Percentiles rank a stretch among this genome's conserved stretches.
Conservation (phyloP, 106 monocot species). For the Allium cepa region DNA sequence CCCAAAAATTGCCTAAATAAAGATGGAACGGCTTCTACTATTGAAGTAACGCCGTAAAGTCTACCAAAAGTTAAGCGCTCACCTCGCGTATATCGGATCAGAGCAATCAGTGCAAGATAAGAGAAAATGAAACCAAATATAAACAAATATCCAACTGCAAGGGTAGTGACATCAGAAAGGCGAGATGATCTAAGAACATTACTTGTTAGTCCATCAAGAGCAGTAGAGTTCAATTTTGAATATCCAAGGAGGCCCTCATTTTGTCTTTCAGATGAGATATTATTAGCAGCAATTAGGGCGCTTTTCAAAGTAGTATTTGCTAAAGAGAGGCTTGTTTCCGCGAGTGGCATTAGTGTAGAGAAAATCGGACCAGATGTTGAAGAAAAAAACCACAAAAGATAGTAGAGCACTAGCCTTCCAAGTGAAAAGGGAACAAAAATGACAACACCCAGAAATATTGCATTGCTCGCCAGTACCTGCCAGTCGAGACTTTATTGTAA, state of each 20-base stretch:
- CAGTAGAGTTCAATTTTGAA: conserved; percentile 50
- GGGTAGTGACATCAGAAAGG: conserved; percentile 90
- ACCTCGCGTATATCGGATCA: conserved; percentile 70
- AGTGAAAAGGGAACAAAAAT: conserved; percentile 91
- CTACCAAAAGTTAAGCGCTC: conserved; percentile 80
- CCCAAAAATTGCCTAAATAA: conserved; percentile 69
- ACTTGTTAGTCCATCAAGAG: conserved; percentile 19
- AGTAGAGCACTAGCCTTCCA: conserved; percentile 74
- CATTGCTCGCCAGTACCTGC: conserved; percentile 98
- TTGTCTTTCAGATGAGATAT: conserved; percentile 54
- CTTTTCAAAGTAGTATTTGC: conserved; percentile 82
- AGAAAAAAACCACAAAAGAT: conserved; percentile 78
- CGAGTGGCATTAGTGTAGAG: conserved; percentile 52
- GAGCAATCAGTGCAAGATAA: conserved; percentile 76
- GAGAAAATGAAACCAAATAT: conserved; percentile 66
- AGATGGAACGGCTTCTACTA: conserved; percentile 75
- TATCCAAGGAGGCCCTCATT: conserved; percentile 45
- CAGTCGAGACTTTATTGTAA: conserved; percentile 1
- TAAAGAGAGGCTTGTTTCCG: conserved; percentile 60
- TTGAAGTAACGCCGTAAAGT: conserved; percentile 67
- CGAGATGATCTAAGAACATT: conserved; percentile 41
- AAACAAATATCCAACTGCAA: conserved; percentile 80
- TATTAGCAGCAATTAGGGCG: conserved; percentile 55
- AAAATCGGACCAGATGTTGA: conserved; percentile 63
- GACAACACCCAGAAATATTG: conserved; percentile 89